Percentiles rank a stretch among this genome's conserved stretches.
phyloP scores from a whole-genome alignment of 768 basidiomycete species.

The Boletus edulis region DNA sequence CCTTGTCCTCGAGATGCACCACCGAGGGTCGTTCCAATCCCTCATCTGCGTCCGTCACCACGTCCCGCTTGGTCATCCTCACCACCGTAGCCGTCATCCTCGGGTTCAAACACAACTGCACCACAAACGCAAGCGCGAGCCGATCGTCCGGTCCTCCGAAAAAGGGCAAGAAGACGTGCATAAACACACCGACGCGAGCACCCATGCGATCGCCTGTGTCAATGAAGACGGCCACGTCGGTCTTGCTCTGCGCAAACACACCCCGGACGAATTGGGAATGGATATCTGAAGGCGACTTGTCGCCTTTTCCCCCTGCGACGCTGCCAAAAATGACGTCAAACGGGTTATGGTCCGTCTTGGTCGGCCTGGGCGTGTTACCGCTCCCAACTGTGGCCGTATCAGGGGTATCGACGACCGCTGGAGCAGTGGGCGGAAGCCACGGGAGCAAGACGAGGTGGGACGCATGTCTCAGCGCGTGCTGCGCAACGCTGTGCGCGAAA shows the following conservation, averaged over 20 bases:
- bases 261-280: conserved; percentile 85
- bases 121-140: conserved; percentile 77
- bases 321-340: conserved; percentile 66
- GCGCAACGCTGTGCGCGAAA: conserved; percentile 64
- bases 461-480: conserved; percentile 55
- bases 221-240: conserved; percentile 82
- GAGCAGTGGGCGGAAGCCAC: conserved; percentile 56
- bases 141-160: conserved; percentile 95
- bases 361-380: conserved; percentile 6
- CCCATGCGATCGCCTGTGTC: conserved; percentile 50
- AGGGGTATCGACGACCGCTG: not conserved
- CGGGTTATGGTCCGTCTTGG: conserved; percentile 45
- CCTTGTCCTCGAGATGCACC: conserved; percentile 23
- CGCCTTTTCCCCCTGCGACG: conserved; percentile 19
- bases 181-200: conserved; percentile 29
- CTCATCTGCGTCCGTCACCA: conserved; percentile 15
- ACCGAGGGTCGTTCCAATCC: conserved; percentile 20
- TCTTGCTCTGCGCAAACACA: conserved; percentile 67
- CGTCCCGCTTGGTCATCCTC: conserved; percentile 54
- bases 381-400: not conserved
- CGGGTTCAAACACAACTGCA: conserved; percentile 75
- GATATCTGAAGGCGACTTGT: conserved; percentile 47
- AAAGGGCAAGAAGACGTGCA: conserved; percentile 85
- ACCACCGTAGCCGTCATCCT: conserved; percentile 73
- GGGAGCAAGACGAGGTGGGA: conserved; percentile 82